Base-by-base conservation (phyloP, 352 stramenopile species). In the Globisporangium recalcitrans region DNA sequence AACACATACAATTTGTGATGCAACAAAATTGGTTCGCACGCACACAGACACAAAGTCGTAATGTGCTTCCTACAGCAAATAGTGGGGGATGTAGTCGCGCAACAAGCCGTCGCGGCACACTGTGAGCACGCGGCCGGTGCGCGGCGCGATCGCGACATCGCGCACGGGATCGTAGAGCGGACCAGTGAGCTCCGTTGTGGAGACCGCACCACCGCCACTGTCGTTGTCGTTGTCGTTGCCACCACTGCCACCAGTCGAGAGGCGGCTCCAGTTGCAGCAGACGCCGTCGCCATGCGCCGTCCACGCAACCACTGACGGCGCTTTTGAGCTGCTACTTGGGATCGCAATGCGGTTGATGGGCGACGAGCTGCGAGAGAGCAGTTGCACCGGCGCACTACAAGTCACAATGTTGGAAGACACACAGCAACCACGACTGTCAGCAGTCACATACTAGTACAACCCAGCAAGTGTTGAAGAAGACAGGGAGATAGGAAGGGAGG, bases 141-240 rank as follows among this genome's bases (percentile, higher is more conserved):
- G 47, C 8, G 53, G 29, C 2, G 60, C 62, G 21, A 88, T 31
- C 16, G 74, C 65, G 4, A 92, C 57, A n/a, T 69, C 72, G 21
- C 80, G 81, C 11, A 92, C 74, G n/a, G 80, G 69, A 29, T 92
- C 82, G 60, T 85, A 92, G 21, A 78, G 60, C 26, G 82, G 82
- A 21, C 82, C 82, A 0, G 81, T 87, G 6, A 90, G 70, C 55
- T 84, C 71, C 4, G 71, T 87, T 5, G 6, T 38, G 5, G 60
- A 31, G 31, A 21, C 27, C 36, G 14, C 36, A 42, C 9, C n/a
- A n/a, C 8, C 36, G 9, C 9, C 13, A 13, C 32, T 40, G 2
- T 21, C 52, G 38, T n/a, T n/a, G n/a, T n/a, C n/a, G n/a, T n/a
- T n/a, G n/a, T n/a, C n/a, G n/a, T n/a, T n/a, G n/a, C n/a, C n/a